These are phyloP conservation scores for Malania oleifera DNA, from an alignment of 164 flowering plant genomes.

Conservation along the genomic window DNA sequence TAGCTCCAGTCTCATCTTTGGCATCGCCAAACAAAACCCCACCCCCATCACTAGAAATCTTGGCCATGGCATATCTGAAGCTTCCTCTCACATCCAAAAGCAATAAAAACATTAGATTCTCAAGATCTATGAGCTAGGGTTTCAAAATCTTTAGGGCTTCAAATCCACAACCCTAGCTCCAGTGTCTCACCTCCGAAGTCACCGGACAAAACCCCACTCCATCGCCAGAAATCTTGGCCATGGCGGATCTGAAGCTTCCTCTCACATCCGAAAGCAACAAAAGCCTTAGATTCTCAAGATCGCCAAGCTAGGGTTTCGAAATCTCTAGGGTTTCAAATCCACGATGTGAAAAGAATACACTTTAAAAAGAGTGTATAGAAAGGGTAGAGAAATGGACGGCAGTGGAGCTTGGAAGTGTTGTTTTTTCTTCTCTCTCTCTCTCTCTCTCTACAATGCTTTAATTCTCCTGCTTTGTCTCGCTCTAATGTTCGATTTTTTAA, in stretches of 20 bases:
- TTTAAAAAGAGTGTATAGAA: conserved; percentile 3
- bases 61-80: conserved; percentile 41
- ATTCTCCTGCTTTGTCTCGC: conserved; percentile 4
- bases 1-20: conserved; percentile 15
- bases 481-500: neutral
- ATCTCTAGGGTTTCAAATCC: conserved; percentile 7
- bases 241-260: conserved; percentile 27
- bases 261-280: conserved; percentile 26
- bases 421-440: conserved; percentile 50
- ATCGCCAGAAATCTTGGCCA: conserved; percentile 44
- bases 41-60: conserved; percentile 34
- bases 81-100: conserved; percentile 26
- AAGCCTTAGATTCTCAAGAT: neutral
- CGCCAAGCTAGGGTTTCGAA: conserved; percentile 5
- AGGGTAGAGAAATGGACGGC: neutral
- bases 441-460: neutral
- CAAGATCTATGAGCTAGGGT: conserved; percentile 1
- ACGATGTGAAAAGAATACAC: neutral
- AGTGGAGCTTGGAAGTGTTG: neutral
- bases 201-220: conserved; percentile 18
- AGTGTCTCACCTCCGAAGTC: conserved; percentile 13
- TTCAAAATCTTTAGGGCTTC: conserved; percentile 6
- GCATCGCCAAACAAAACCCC: conserved; percentile 12
- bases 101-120: neutral
- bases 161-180: too few relatives aligned